A percentile compares a stretch with the other conserved stretches of the same genome.
Evolutionary conservation across 306 rosid species (phyloP).

Genomic region (Quercus robur): DNA sequence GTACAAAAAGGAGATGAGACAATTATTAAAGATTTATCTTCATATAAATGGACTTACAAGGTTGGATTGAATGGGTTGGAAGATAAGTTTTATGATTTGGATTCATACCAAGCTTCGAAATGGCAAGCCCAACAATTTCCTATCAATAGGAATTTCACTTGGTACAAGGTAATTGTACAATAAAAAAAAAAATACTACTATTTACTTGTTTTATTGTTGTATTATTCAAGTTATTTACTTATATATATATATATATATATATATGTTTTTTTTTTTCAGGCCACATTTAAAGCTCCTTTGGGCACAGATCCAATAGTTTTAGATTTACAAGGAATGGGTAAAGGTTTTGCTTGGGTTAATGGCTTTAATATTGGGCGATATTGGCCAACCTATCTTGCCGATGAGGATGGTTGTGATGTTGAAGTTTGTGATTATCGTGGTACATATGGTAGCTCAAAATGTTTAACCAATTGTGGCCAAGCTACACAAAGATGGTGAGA

Average conservation of each 20-base stretch:
- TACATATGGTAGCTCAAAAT: slow-evolving; percentile 29
- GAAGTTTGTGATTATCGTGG: slow-evolving; percentile 57
- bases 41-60: slow-evolving; percentile 43
- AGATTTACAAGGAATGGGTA: slow-evolving; percentile 44
- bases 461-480: slow-evolving; percentile 46
- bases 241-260: not conserved
- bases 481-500: slow-evolving; percentile 50
- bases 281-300: slow-evolving; percentile 54
- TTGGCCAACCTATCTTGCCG: slow-evolving; percentile 43
- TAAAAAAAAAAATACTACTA: not conserved
- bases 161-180: slow-evolving; percentile 44
- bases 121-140: slow-evolving; percentile 33
- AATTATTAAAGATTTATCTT: slow-evolving; percentile 35
- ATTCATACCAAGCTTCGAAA: slow-evolving; percentile 17
- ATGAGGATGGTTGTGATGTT: slow-evolving; percentile 32
- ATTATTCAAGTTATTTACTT: not conserved
- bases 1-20: slow-evolving; percentile 40
- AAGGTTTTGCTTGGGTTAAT: slow-evolving; percentile 59
- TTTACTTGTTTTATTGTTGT: not conserved
- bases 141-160: slow-evolving; percentile 39
- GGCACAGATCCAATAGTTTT: slow-evolving; percentile 39
- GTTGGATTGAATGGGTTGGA: slow-evolving; percentile 46
- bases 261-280: slow-evolving; percentile 5
- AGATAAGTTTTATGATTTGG: slow-evolving; percentile 2
- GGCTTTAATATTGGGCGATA: slow-evolving; percentile 41